These are phyloP conservation scores for Yarrowia yakushimensis DNA, from an alignment of 805 yeast genomes.

Conservation along the genomic window DNA sequence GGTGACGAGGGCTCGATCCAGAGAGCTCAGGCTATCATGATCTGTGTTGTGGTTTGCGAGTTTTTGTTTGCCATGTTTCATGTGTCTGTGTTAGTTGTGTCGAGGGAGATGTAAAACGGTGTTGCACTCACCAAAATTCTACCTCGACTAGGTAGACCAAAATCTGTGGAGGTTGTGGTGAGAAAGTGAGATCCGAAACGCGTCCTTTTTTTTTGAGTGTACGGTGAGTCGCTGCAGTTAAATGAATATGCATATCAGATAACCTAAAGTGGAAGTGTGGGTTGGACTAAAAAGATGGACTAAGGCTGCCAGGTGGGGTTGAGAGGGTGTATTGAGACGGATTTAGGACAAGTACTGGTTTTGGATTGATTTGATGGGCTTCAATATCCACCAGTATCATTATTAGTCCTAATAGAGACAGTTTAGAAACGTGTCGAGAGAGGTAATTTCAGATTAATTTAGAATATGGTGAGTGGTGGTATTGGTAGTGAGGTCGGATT, in stretches of 20 bases:
- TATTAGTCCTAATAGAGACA: too few species aligned
- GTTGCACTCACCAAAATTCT: neutral
- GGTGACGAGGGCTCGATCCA: slow-evolving; percentile 38
- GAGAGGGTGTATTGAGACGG: neutral
- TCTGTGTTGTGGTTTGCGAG: slow-evolving; percentile 13
- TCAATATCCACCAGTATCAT: too few species aligned
- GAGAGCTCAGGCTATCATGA: slow-evolving; percentile 11
- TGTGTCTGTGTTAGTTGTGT: slow-evolving; percentile 8
- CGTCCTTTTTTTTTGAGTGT: neutral
- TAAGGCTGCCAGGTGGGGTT: neutral
- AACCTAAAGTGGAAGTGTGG: slow-evolving; percentile 5
- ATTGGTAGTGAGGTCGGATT: too few species aligned
- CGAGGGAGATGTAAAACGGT: neutral
- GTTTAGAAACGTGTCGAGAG: neutral
- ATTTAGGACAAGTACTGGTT: neutral
- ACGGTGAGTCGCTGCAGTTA: neutral
- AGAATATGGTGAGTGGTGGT: too few species aligned
- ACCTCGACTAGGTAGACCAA: slow-evolving; percentile 8
- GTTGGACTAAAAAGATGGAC: neutral
- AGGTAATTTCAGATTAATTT: neutral
- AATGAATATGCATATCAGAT: slow-evolving; percentile 8
- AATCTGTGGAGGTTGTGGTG: slow-evolving; percentile 2
- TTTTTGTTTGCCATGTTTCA: slow-evolving; percentile 21
- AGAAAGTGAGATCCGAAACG: neutral
- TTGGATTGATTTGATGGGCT: neutral